These are phyloP conservation scores for Cercophora scortea DNA, from an alignment of 495 filamentous ascomycete species.

Conservation along the genomic window DNA sequence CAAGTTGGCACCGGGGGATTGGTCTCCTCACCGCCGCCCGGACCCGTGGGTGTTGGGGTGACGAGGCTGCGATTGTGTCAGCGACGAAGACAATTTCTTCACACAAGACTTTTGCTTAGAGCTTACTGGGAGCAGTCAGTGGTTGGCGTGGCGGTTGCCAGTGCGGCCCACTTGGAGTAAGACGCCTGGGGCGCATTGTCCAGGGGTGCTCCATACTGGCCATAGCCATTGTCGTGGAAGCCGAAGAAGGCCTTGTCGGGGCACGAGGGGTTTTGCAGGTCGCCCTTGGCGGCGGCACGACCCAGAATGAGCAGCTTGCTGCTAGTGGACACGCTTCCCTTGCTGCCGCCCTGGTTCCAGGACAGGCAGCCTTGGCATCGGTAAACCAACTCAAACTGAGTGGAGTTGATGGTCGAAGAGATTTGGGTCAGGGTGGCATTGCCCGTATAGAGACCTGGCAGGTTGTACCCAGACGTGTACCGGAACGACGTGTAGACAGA, in stretches of 20 bases:
- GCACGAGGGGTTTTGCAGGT: conserved; percentile 17
- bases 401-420: conserved; percentile 45
- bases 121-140: conserved; percentile 33
- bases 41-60: conserved; percentile 5
- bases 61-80: conserved; percentile 4
- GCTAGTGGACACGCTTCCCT: conserved; percentile 16
- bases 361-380: conserved; percentile 54
- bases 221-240: conserved; percentile 29
- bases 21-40: not conserved
- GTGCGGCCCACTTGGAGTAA: conserved; percentile 42
- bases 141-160: conserved; percentile 27
- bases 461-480: conserved; percentile 49
- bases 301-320: conserved; percentile 17
- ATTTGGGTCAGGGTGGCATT: conserved; percentile 51
- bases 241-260: conserved; percentile 25
- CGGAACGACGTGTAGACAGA: conserved; percentile 48
- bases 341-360: conserved; percentile 34
- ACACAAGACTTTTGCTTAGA: not conserved
- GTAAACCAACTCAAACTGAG: conserved; percentile 51
- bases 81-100: not conserved
- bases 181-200: conserved; percentile 32
- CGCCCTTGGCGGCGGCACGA: conserved; percentile 17
- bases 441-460: conserved; percentile 50
- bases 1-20: conserved; percentile 9
- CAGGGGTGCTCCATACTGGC: conserved; percentile 36